Evolutionary conservation across 805 yeast genomes (phyloP), one percentile per base, ranked within the genome.

Genomic region (Wickerhamomyces canadensis): DNA sequence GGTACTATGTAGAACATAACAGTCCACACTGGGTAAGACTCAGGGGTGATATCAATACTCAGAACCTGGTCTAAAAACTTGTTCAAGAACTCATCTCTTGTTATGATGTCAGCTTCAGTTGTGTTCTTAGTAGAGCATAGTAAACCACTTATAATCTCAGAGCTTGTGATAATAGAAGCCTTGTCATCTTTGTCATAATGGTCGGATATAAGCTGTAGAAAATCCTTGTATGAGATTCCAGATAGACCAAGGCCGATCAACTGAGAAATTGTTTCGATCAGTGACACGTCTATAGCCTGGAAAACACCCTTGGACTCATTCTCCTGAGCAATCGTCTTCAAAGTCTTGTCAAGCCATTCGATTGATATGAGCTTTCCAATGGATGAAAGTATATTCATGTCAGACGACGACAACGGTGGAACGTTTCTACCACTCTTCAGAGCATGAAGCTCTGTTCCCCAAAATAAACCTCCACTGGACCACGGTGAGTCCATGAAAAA

Each of bases 1-100:
- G 87, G 83, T 2, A 78, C 52, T 84, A 87, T 82, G 81, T 86
- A 80, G 4, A 81, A 66, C 34, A 85, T 73, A 0, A 86, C 72
- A 25, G 69, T 68, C 97, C 97, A 93, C 28, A 84, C 76, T 15
- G 70, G 73, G 27, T 70, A 60, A 4, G 80, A 81, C 23, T 88
- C 93, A 4, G 87, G 94, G 1, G 85, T 74, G 38, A 91, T 58
- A 32, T 80, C 85, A 24, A 68, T 61, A 6, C 66, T 62, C 24
- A 86, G 65, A 5, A 79, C 68, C 0, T 54, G 45, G 0, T 52
- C 48, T 28, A 84, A 55, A 40, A 74, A 76, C 1, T 42, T 47
- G 1, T 67, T 51, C 17, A 83, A 51, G 36, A 69, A 72, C 0
- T 44, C 51, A 45, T 80, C 84, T 40, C 80, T 62, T 8, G 48